phyloP scores from a whole-genome alignment of 148 eudicot genomes.

The Suaeda aralocaspica region DNA sequence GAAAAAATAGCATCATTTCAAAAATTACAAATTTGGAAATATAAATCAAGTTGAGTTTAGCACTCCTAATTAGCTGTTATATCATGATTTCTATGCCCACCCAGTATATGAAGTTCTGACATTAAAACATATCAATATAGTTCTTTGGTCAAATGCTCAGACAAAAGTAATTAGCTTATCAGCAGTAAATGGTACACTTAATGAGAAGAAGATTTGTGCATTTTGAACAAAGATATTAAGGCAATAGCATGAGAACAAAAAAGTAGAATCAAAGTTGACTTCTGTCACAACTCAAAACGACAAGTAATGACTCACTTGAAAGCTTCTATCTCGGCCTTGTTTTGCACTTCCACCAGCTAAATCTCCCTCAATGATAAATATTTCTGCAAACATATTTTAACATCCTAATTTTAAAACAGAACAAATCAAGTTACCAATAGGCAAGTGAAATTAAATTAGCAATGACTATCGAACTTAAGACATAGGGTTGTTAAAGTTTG shows the following conservation, averaged over 20 bases:
- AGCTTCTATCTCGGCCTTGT: slow-evolving; percentile 96
- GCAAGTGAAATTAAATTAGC: neutral
- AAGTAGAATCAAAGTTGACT: neutral
- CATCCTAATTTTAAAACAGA: neutral
- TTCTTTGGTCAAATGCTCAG: too few relatives aligned
- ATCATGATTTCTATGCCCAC: neutral
- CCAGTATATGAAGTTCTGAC: neutral
- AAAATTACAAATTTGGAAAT: too few relatives aligned
- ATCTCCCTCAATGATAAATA: slow-evolving; percentile 98
- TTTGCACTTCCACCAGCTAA: slow-evolving; percentile 99
- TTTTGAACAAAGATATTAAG: neutral
- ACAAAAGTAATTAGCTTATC: too few relatives aligned
- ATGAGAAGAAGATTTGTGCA: too few relatives aligned
- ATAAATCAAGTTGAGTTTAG: too few relatives aligned
- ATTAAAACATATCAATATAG: neutral
- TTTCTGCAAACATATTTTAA: slow-evolving; percentile 51
- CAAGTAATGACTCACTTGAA: slow-evolving; percentile 80
- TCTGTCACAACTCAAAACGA: neutral
- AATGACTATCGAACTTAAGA: neutral
- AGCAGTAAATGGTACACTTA: too few relatives aligned
- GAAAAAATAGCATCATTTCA: too few relatives aligned
- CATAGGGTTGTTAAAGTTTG: neutral
- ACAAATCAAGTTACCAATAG: too few relatives aligned
- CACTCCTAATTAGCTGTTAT: too few relatives aligned
- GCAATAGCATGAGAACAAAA: neutral